These are phyloP conservation scores for Cryphonectria nitschkei DNA, from an alignment of 2,329 filamentous ascomycete genomes.

Conservation along the genomic window DNA sequence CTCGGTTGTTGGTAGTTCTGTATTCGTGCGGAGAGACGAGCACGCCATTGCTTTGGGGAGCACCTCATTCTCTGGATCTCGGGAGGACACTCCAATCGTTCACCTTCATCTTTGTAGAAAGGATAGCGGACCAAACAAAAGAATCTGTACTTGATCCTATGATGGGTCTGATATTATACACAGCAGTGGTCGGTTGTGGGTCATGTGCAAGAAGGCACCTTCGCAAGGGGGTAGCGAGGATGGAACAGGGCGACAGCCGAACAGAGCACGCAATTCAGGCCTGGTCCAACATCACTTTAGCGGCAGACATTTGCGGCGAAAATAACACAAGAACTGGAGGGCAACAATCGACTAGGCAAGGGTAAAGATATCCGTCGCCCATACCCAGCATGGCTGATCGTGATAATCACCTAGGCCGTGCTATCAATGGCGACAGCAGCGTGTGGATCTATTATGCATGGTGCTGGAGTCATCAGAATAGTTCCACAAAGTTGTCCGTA, in stretches of 20 bases:
- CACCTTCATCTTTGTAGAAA: neutral
- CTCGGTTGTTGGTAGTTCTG: neutral
- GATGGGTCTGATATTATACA: neutral
- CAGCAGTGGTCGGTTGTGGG: conserved; percentile 3
- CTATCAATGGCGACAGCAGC: conserved; percentile 24
- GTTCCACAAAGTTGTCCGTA: neutral
- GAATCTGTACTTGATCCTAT: neutral
- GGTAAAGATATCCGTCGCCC: neutral
- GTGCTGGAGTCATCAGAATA: neutral
- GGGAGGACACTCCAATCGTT: conserved; percentile 1
- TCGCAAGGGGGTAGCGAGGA: neutral
- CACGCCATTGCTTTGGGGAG: conserved; percentile 14
- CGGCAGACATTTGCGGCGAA: conserved; percentile 8
- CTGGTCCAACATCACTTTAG: conserved; percentile 26
- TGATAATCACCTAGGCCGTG: neutral
- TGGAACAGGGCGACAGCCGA: neutral
- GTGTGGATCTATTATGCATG: conserved; percentile 13
- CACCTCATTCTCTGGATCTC: conserved; percentile 20
- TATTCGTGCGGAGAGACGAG: conserved; percentile 21
- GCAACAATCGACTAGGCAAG: neutral
- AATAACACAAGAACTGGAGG: neutral
- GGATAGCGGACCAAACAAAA: neutral
- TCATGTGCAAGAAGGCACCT: neutral
- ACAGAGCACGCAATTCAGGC: conserved; percentile 23
- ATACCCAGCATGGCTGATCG: neutral